Percentiles rank a stretch among this genome's conserved stretches.
Conservation (phyloP, 306 rosid genomes). For the Canavalia gladiata region DNA sequence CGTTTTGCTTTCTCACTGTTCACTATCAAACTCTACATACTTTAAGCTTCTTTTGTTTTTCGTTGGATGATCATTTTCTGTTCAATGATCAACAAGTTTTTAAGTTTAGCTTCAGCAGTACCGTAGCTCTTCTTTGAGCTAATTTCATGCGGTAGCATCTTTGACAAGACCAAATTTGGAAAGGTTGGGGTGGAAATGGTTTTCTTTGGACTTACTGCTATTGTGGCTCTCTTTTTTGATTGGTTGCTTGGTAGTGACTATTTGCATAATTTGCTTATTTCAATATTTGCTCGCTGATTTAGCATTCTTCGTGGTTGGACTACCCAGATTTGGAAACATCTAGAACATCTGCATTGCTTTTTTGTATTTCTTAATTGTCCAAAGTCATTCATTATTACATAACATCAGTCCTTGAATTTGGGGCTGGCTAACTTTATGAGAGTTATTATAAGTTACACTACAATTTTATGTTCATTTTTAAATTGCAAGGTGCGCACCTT, state of each 20-base stretch:
- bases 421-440: slow-evolving; percentile 27
- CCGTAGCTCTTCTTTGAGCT: slow-evolving; percentile 11
- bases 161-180: slow-evolving; percentile 1
- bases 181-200: slow-evolving; percentile 4
- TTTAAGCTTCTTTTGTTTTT: background rate
- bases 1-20: slow-evolving; percentile 14
- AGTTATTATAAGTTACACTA: background rate
- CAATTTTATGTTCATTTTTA: slow-evolving; percentile 7
- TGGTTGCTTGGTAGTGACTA: slow-evolving; percentile 36
- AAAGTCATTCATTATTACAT: background rate
- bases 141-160: background rate
- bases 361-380: background rate
- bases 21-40: slow-evolving; percentile 12
- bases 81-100: slow-evolving; percentile 16
- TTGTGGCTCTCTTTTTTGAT: slow-evolving; percentile 25
- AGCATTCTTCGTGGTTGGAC: background rate
- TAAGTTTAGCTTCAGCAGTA: slow-evolving; percentile 18
- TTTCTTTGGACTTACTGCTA: slow-evolving; percentile 27
- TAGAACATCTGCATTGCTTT: background rate
- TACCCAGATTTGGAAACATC: slow-evolving; percentile 19
- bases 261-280: slow-evolving; percentile 29
- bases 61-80: slow-evolving; percentile 2
- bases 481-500: slow-evolving; percentile 15
- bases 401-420: slow-evolving; percentile 18
- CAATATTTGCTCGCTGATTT: slow-evolving; percentile 29